Evolutionary conservation across 2,329 filamentous ascomycete genomes (phyloP).

Genomic region (Talaromyces sp.): DNA sequence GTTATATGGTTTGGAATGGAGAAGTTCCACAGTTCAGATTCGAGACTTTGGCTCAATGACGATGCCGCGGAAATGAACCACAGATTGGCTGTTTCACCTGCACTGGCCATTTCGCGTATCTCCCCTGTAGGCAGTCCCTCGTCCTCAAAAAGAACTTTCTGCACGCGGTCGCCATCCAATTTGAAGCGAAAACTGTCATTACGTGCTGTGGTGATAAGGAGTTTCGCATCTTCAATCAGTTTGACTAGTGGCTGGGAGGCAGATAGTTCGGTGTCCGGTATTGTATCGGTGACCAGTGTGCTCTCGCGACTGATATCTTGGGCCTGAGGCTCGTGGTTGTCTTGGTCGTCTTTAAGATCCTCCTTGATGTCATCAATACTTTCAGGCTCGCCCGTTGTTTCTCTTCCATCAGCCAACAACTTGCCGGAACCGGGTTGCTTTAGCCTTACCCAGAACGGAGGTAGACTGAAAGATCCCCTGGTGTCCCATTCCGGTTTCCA

Average conservation of each 20-base stretch:
- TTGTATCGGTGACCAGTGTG: slow-evolving; percentile 12
- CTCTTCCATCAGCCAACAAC: background rate
- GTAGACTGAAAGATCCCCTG: slow-evolving; percentile 51
- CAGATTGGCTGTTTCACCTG: slow-evolving; percentile 20
- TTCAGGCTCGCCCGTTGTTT: background rate
- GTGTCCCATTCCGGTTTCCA: slow-evolving; percentile 56
- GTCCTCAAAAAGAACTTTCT: slow-evolving; percentile 26
- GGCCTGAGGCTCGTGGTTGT: background rate
- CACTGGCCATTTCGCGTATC: slow-evolving; percentile 15
- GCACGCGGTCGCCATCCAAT: slow-evolving; percentile 24
- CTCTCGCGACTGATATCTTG: slow-evolving; percentile 2
- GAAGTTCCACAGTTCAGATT: slow-evolving; percentile 25
- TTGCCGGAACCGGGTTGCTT: slow-evolving; percentile 21
- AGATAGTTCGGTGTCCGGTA: background rate
- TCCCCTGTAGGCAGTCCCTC: slow-evolving; percentile 24
- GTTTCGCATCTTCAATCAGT: slow-evolving; percentile 3
- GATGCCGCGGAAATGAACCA: slow-evolving; percentile 30
- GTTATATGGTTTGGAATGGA: slow-evolving; percentile 24
- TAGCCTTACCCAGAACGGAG: slow-evolving; percentile 54
- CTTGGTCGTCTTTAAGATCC: background rate
- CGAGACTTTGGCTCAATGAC: slow-evolving; percentile 21
- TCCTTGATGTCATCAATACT: background rate
- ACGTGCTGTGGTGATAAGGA: slow-evolving; percentile 3
- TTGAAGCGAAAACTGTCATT: slow-evolving; percentile 29
- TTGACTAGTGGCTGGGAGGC: background rate